Evolutionary conservation across 257 asterid species (phyloP).

Genomic region (Scutellaria barbata): DNA sequence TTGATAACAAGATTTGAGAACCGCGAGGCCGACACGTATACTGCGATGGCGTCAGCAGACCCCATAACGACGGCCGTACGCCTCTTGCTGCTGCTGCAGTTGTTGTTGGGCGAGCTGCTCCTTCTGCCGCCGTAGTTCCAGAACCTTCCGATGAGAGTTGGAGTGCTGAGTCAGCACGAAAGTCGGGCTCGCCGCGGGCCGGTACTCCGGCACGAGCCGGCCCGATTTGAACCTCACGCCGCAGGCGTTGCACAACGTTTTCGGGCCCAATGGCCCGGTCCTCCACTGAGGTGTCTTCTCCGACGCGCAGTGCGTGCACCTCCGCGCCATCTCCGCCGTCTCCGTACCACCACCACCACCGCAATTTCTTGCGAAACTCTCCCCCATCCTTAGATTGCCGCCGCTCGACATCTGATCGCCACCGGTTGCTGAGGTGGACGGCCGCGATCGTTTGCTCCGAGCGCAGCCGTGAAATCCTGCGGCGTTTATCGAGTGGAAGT

Average conservation of each 20-base stretch:
- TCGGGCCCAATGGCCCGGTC: slow-evolving; percentile 82
- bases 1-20: slow-evolving; percentile 17
- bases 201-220: slow-evolving; percentile 76
- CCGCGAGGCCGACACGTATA: slow-evolving; percentile 7
- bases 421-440: slow-evolving; percentile 31
- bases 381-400: not conserved
- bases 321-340: slow-evolving; percentile 44
- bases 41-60: slow-evolving; percentile 49
- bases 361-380: not conserved
- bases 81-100: slow-evolving; percentile 46
- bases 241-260: slow-evolving; percentile 84
- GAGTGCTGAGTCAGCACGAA: slow-evolving; percentile 86
- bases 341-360: slow-evolving; percentile 26
- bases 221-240: slow-evolving; percentile 85
- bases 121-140: slow-evolving; percentile 80
- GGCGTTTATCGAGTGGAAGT: slow-evolving; percentile 21
- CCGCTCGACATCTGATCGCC: slow-evolving; percentile 25
- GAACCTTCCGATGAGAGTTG: slow-evolving; percentile 79
- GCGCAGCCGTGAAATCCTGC: slow-evolving; percentile 47
- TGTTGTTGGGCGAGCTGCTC: slow-evolving; percentile 53
- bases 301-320: slow-evolving; percentile 80
- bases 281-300: slow-evolving; percentile 94
- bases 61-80: slow-evolving; percentile 50
- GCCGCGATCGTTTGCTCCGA: slow-evolving; percentile 55
- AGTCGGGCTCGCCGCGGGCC: slow-evolving; percentile 91